Conservation (phyloP, 805 yeast species). For the Jamesozyma lodderae region DNA sequence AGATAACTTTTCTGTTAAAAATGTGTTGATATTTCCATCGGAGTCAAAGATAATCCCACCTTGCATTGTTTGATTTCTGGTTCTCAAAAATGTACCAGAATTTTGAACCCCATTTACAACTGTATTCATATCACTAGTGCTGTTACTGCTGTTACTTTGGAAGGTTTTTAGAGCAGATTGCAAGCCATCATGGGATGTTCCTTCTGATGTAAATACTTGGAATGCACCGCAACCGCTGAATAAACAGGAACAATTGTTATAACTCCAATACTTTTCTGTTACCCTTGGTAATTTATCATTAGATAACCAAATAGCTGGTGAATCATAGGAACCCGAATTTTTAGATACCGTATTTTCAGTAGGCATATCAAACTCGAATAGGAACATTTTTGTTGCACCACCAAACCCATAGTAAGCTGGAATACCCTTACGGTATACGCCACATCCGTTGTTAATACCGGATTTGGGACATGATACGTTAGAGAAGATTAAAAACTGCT, state of each 20-base stretch:
- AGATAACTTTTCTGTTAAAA: conserved; percentile 43
- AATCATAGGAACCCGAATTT: conserved; percentile 29
- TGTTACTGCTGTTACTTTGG: no score
- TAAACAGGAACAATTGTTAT: conserved; percentile 61
- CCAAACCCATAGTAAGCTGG: conserved; percentile 64
- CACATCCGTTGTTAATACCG: conserved; percentile 51
- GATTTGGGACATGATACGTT: conserved; percentile 45
- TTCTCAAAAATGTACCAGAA: conserved; percentile 47
- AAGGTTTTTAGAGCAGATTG: no score
- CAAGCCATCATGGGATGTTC: no score
- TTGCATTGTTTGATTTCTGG: conserved; percentile 39
- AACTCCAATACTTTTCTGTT: conserved; percentile 43
- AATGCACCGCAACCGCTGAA: conserved; percentile 66
- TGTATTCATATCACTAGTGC: background rate
- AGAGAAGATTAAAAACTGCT: conserved; percentile 53
- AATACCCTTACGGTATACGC: conserved; percentile 59
- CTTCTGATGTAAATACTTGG: conserved; percentile 56
- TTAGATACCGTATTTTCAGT: conserved; percentile 34
- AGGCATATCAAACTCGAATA: conserved; percentile 61
- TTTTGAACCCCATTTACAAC: background rate
- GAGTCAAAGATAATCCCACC: conserved; percentile 67
- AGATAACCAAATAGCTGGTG: conserved; percentile 68
- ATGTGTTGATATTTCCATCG: conserved; percentile 50
- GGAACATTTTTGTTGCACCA: conserved; percentile 57
- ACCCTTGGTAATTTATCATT: conserved; percentile 68